A percentile compares a stretch with the other conserved stretches of the same genome.
Evolutionary conservation across 2,329 filamentous ascomycete species (phyloP).

Genomic region (Aureobasidium sp.): DNA sequence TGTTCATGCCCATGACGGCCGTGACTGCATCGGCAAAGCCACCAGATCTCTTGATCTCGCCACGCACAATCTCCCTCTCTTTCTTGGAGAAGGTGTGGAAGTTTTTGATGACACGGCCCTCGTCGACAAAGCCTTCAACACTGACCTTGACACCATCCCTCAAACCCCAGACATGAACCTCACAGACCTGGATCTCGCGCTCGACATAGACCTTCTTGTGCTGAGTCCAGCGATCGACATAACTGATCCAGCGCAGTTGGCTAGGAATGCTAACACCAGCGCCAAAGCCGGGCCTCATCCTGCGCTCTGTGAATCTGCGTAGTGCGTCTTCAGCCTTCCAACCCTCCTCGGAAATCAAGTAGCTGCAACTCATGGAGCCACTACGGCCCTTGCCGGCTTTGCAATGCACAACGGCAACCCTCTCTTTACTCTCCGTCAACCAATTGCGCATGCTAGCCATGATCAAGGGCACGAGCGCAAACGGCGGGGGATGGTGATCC

Average conservation of each 20-base stretch:
- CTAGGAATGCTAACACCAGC: constrained; percentile 88
- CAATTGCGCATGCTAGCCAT: constrained; percentile 91
- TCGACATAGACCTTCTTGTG: constrained; percentile 74
- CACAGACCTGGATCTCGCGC: constrained; percentile 72
- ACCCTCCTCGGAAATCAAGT: constrained; percentile 79
- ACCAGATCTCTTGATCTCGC: constrained; percentile 40
- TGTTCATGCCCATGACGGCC: constrained; percentile 33
- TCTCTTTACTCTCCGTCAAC: constrained; percentile 50
- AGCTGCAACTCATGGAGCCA: constrained; percentile 80
- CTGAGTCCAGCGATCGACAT: constrained; percentile 81
- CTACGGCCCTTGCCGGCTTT: constrained; percentile 94
- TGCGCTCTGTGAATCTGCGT: constrained; percentile 65
- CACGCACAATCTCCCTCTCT: constrained; percentile 62
- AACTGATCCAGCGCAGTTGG: constrained; percentile 78
- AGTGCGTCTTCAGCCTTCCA: constrained; percentile 60
- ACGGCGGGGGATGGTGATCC: constrained; percentile 94
- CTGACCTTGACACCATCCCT: constrained; percentile 80
- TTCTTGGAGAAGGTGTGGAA: constrained; percentile 71
- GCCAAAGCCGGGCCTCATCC: constrained; percentile 87
- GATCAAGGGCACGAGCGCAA: constrained; percentile 78
- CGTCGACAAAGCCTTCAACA: constrained; percentile 79
- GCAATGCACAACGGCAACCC: constrained; percentile 89
- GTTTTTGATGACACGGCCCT: constrained; percentile 76
- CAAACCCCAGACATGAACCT: constrained; percentile 85
- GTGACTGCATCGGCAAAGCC: constrained; percentile 40